Evolutionary conservation across 2,329 filamentous ascomycete genomes (phyloP), one percentile per base, ranked within the genome.

Genomic region (Lasiodiplodia sp.): DNA sequence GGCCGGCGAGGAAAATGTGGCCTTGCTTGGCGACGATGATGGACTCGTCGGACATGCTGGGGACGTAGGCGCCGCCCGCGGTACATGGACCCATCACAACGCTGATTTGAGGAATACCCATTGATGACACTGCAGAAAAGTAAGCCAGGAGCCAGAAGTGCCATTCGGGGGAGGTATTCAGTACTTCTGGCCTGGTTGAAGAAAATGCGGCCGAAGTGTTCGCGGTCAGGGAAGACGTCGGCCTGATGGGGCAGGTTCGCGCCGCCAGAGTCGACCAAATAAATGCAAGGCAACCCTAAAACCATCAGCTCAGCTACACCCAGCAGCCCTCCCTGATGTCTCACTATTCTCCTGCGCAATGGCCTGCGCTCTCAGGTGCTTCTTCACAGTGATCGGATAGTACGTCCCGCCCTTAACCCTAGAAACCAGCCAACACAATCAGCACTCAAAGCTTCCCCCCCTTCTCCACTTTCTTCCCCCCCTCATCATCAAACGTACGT

Each of bases 61-160:
- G 95, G 12, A 98, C 94, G 78, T 99, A 98, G 28, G 95, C 95
- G 58, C 95, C 95, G 63, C 95, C 95, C 1, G 95, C 95, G 0
- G 96, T 99, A 82, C 96, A 99, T 53, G 95, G 92, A 0, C 95
- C 95, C 95, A 99, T 97, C 57, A 99, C 95, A 2, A 97, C 93
- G 11, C 93, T 91, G 73, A 99, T 92, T 77, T 98, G 95, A 1
- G 95, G 95, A 70, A 98, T 97, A 4, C 94, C 93, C 72, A 90
- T 83, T 2, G 91, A 87, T 73, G 92, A 96, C 94, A 98, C 77
- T 79, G 51, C 3, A 10, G 11, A 8, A 23, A 5, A 1, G 28
- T 21, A 51, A 64, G 68, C 38, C 37, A 40, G 16, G 28, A 66
- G 10, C 2, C 2, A 34, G 16, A 18, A 14, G 4, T 14, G 8